A percentile compares a stretch with the other conserved stretches of the same genome.
phyloP scores from a whole-genome alignment of 176 grass and related monocot genomes.

The Thinopyrum elongatum region DNA sequence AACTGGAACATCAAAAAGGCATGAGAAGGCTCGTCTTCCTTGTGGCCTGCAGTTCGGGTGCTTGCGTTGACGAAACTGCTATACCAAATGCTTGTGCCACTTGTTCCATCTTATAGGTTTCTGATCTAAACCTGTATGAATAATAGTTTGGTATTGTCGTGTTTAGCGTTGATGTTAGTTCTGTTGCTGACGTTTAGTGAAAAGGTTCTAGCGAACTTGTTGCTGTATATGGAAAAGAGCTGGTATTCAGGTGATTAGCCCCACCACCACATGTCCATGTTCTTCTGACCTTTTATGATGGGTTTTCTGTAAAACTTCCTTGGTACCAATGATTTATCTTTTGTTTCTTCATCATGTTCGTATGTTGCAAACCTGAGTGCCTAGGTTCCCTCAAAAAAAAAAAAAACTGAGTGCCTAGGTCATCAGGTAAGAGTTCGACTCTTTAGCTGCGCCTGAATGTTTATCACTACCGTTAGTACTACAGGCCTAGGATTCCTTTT shows the following conservation, averaged over 20 bases:
- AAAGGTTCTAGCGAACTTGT: neutral
- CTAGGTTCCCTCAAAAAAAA: too few relatives aligned
- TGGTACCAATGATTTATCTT: neutral
- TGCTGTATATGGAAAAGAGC: neutral
- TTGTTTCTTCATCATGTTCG: neutral
- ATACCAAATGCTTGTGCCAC: neutral
- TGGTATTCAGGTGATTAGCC: neutral
- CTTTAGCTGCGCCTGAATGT: neutral
- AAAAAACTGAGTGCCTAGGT: neutral
- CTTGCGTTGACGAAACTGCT: neutral
- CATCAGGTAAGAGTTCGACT: neutral
- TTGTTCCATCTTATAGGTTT: neutral
- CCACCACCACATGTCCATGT: neutral
- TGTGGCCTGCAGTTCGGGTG: neutral
- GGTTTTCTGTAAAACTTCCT: neutral
- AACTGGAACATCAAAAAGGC: conserved; percentile 91
- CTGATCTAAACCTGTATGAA: conserved; percentile 23
- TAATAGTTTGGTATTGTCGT: neutral
- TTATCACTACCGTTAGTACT: neutral
- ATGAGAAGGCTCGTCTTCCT: conserved; percentile 21
- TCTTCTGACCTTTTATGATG: neutral
- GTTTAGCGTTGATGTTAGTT: conserved; percentile 9
- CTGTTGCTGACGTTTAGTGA: neutral
- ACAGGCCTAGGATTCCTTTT: neutral
- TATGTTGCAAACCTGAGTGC: neutral